Evolutionary conservation across 2,329 filamentous ascomycete species (phyloP).

Genomic region (Monilinia fructicola): DNA sequence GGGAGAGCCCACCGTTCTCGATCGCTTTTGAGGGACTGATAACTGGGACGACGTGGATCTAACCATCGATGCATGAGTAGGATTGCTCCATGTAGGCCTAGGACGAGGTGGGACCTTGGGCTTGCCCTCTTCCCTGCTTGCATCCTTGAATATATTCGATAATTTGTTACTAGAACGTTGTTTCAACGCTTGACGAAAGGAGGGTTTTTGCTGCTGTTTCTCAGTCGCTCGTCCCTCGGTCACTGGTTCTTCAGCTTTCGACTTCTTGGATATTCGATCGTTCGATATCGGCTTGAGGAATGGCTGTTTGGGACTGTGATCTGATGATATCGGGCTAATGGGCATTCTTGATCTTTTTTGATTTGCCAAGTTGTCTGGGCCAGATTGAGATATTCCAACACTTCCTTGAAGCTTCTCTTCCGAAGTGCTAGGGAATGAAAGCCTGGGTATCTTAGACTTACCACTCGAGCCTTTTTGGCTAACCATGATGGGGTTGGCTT

Average conservation of each 20-base stretch:
- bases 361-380: conserved; percentile 33
- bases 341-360: conserved; percentile 39
- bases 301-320: conserved; percentile 30
- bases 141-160: conserved; percentile 53
- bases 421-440: conserved; percentile 5
- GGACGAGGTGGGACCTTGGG: conserved; percentile 33
- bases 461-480: not conserved
- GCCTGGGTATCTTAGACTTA: conserved; percentile 18
- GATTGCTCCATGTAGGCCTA: conserved; percentile 34
- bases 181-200: conserved; percentile 52
- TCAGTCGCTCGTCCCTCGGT: conserved; percentile 37
- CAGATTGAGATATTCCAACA: not conserved
- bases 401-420: conserved; percentile 21
- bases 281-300: conserved; percentile 31
- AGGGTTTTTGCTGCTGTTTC: conserved; percentile 46
- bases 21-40: conserved; percentile 40
- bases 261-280: conserved; percentile 40
- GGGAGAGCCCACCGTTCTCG: conserved; percentile 32
- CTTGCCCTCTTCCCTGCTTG: conserved; percentile 25
- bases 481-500: no score
- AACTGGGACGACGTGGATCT: conserved; percentile 34
- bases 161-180: conserved; percentile 50
- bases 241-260: conserved; percentile 36
- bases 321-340: conserved; percentile 34
- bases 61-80: conserved; percentile 29